These are phyloP conservation scores for Fusarium pseudoanthophilum DNA, from an alignment of 2,329 filamentous ascomycete species.

Conservation along the genomic window DNA sequence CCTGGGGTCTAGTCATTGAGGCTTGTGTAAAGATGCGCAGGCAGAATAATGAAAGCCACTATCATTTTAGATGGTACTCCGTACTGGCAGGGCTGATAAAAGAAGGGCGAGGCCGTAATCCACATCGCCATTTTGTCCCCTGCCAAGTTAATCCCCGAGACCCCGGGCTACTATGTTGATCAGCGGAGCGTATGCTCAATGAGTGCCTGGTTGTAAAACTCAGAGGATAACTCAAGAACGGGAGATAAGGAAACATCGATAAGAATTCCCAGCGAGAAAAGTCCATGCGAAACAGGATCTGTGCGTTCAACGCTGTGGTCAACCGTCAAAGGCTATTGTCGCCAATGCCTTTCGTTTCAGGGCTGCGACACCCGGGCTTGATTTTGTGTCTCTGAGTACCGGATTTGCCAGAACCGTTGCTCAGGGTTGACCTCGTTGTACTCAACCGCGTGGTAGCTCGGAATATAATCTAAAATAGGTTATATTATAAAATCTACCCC, in stretches of 20 bases:
- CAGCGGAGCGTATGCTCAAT: not conserved
- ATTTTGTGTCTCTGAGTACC: slow-evolving; percentile 19
- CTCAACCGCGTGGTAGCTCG: no score
- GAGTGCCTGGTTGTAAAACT: not conserved
- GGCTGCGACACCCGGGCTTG: slow-evolving; percentile 27
- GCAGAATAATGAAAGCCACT: slow-evolving; percentile 9
- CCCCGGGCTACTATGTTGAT: slow-evolving; percentile 1
- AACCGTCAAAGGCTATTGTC: slow-evolving; percentile 16
- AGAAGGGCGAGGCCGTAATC: slow-evolving; percentile 23
- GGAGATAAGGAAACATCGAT: not conserved
- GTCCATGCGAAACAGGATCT: not conserved
- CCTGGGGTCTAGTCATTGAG: not conserved
- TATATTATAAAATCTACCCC: no score
- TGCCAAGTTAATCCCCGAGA: slow-evolving; percentile 3
- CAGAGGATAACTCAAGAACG: not conserved
- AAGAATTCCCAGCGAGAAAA: not conserved
- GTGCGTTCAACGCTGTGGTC: slow-evolving; percentile 15
- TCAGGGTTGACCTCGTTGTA: slow-evolving; percentile 23
- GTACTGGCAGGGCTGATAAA: slow-evolving; percentile 26
- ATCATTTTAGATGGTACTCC: slow-evolving; percentile 31
- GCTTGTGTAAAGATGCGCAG: slow-evolving; percentile 4
- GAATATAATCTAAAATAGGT: no score
- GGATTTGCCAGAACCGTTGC: slow-evolving; percentile 28
- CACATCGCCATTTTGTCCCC: slow-evolving; percentile 5
- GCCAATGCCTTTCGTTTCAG: slow-evolving; percentile 39